These are phyloP conservation scores for Pholiota adiposa DNA, from an alignment of 1,284 basidiomycete genomes.

Conservation along the genomic window DNA sequence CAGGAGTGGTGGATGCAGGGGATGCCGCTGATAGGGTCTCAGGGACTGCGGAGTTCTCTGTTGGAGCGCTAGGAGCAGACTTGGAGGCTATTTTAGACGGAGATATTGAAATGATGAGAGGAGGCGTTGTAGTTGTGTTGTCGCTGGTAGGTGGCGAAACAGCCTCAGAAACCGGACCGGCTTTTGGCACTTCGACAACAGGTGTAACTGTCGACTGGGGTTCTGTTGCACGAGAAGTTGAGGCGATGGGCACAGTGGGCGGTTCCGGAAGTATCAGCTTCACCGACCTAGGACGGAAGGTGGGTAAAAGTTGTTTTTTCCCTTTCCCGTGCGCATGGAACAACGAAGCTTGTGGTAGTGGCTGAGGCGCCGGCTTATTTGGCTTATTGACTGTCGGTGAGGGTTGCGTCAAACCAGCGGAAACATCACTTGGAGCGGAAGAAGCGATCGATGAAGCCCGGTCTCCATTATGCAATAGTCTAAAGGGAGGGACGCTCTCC, in stretches of 20 bases:
- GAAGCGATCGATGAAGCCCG: constrained; percentile 56
- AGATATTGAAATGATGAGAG: background rate
- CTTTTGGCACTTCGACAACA: too few relatives aligned
- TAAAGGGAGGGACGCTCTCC: constrained; percentile 34
- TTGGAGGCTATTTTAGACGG: background rate
- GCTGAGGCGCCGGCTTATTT: constrained; percentile 2
- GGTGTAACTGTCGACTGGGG: constrained; percentile 7
- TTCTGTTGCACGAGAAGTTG: background rate
- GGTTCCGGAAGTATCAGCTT: constrained; percentile 4
- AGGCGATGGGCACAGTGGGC: background rate
- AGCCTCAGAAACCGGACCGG: background rate
- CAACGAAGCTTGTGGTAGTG: constrained; percentile 18
- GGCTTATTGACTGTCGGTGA: constrained; percentile 30
- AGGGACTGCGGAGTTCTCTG: background rate
- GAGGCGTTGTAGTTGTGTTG: background rate
- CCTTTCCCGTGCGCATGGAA: constrained; percentile 28
- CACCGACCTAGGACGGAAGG: constrained; percentile 6
- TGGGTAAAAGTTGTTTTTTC: constrained; percentile 11
- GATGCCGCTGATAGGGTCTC: background rate
- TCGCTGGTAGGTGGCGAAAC: background rate
- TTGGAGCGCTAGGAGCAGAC: background rate
- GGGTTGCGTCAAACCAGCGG: constrained; percentile 33
- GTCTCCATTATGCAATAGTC: constrained; percentile 40
- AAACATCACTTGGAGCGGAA: constrained; percentile 37
- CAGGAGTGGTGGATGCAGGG: background rate